Evolutionary conservation across 2,329 filamentous ascomycete genomes (phyloP), one percentile per base, ranked within the genome.

Genomic region (Neopestalotiopsis sp.): DNA sequence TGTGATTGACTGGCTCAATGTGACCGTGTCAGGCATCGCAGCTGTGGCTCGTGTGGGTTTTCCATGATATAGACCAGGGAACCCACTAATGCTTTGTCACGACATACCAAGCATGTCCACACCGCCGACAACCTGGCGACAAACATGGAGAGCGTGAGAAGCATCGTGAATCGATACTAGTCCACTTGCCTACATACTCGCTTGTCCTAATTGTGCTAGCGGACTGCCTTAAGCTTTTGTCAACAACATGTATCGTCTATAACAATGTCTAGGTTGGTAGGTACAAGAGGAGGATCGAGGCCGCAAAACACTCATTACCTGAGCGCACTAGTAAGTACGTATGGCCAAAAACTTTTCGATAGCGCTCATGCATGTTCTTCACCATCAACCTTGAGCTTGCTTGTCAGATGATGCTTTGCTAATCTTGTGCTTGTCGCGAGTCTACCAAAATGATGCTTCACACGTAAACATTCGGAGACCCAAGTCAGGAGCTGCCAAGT

Each of bases 291-390:
- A 38, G 34, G 32, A 62, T 34, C 32, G 34, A 9, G 34, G 59
- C 59, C 30, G 34, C 30, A 32, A 62, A 61, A 61, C 58, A 10
- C 24, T 10, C 34, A 38, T 38, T 38, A 38, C 34, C 34, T 62
- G 13, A 34, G 28, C 30, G 59, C 59, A 20, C 59, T 62, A 38
- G 34, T 38, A 7, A 62, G 59, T 62, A 62, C 34, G n/a, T 13
- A 34, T 38, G 17, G 28, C 32, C 32, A 14, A 40, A 53, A 53
- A 53, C 9, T 40, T 38, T 40, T 24, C 59, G 34, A 62, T 62
- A 62, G 59, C 45, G 45, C 59, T 24, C 59, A 34, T 62, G 59
- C 59, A 62, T 62, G 30, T 62, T 40, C 59, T 40, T 62, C 34
- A 12, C 59, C n/a, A 40, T 40, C 59, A 62, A 62, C 57, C 57